A percentile compares a stretch with the other conserved stretches of the same genome.
These are phyloP conservation scores for Mimosa bimucronata DNA, from an alignment of 306 rosid species.

Conservation along the genomic window DNA sequence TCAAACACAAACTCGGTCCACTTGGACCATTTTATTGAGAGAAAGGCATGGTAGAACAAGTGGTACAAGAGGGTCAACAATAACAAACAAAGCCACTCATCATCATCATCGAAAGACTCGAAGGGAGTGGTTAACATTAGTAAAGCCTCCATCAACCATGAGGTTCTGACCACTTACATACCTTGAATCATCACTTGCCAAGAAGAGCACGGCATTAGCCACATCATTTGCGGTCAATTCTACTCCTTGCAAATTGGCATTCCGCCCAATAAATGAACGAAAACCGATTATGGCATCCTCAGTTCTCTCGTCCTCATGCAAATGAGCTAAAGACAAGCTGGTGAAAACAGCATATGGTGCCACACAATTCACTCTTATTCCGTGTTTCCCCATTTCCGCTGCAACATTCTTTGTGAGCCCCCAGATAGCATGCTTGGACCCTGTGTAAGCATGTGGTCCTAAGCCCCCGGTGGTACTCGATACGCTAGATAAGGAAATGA, in stretches of 20 bases:
- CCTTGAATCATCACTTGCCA: conserved; percentile 75
- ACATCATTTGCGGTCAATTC: conserved; percentile 68
- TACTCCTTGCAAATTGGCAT: conserved; percentile 76
- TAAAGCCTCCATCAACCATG: conserved; percentile 80
- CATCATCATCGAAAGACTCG: conserved; percentile 65
- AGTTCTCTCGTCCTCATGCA: conserved; percentile 70
- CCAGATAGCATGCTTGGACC: conserved; percentile 78
- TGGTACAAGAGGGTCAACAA: background rate
- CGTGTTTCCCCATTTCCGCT: conserved; percentile 71
- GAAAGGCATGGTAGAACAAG: background rate
- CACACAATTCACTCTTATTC: conserved; percentile 71
- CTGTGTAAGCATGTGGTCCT: conserved; percentile 76
- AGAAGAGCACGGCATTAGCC: conserved; percentile 81
- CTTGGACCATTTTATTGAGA: background rate
- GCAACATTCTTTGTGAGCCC: conserved; percentile 85
- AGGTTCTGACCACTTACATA: conserved; percentile 78
- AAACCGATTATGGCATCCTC: conserved; percentile 55
- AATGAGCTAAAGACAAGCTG: conserved; percentile 62
- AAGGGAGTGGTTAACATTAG: conserved; percentile 54
- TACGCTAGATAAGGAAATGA: conserved; percentile 69
- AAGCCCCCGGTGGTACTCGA: conserved; percentile 53
- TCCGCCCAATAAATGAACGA: conserved; percentile 40
- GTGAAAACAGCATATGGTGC: conserved; percentile 70
- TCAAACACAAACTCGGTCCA: background rate
- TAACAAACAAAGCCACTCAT: conserved; percentile 23